Percentiles rank a stretch among this genome's conserved stretches.
Evolutionary conservation across 345 rosid genomes (phyloP).

Genomic region (Brassica juncea): DNA sequence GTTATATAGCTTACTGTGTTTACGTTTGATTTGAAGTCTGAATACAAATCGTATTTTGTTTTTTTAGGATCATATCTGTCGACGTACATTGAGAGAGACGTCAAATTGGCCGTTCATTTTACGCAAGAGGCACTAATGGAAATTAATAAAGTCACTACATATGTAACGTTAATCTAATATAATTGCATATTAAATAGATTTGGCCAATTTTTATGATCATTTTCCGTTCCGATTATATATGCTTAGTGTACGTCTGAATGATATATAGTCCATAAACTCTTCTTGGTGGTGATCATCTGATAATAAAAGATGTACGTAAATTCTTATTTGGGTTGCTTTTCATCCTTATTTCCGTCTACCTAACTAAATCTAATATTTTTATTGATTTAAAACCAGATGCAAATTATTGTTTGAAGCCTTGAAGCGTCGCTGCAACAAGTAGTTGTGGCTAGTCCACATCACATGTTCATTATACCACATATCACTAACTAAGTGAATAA

Average conservation of each 20-base stretch:
- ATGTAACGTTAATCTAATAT: background rate
- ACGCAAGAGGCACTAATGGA: slow-evolving; percentile 24
- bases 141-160: background rate
- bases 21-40: slow-evolving; percentile 29
- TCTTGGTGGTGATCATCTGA: background rate
- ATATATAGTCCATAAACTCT: background rate
- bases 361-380: background rate
- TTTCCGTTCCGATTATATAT: no score
- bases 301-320: no score
- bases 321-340: no score
- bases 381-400: background rate
- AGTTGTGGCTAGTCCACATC: slow-evolving; percentile 4
- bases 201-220: background rate
- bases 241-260: background rate
- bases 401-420: background rate
- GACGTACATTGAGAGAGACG: slow-evolving; percentile 28
- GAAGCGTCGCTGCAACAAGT: background rate
- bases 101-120: slow-evolving; percentile 36
- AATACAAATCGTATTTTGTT: slow-evolving; percentile 28
- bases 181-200: background rate
- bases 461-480: background rate
- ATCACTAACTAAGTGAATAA: background rate
- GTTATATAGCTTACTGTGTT: background rate
- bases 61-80: slow-evolving; percentile 28
- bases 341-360: background rate